A percentile compares a stretch with the other conserved stretches of the same genome.
Evolutionary conservation across 306 rosid species (phyloP).

Genomic region (Benincasa hispida): DNA sequence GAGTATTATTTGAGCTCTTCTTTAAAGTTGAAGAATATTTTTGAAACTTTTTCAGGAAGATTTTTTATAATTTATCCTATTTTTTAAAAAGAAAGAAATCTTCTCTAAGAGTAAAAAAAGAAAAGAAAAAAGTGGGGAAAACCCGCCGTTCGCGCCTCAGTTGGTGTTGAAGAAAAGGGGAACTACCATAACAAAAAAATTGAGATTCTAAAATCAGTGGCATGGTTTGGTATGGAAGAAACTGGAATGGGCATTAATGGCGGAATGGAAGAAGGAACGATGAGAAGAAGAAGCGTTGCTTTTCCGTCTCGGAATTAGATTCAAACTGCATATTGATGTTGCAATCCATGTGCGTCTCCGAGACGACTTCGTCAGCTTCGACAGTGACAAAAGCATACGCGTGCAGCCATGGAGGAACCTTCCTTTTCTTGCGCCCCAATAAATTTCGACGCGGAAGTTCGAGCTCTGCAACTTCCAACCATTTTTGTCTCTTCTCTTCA

Average conservation of each 20-base stretch:
- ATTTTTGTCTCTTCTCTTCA: background rate
- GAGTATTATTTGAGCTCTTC: too few species aligned
- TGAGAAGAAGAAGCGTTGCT: background rate
- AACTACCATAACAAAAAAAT: background rate
- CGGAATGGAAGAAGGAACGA: background rate
- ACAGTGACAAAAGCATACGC: background rate
- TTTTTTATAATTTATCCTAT: too few species aligned
- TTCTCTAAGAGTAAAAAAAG: too few species aligned
- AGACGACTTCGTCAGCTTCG: background rate
- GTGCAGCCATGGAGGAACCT: background rate
- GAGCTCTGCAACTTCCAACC: background rate
- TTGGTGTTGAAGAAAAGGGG: background rate
- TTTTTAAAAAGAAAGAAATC: too few species aligned
- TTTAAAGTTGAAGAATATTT: too few species aligned
- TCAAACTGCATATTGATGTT: background rate
- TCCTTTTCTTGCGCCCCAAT: background rate
- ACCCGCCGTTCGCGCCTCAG: background rate
- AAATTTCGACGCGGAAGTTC: slow-evolving; percentile 3
- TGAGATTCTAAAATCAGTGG: background rate
- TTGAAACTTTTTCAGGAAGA: too few species aligned
- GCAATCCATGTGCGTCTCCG: background rate
- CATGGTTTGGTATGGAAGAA: background rate
- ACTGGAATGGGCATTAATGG: background rate
- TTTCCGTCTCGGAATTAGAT: background rate
- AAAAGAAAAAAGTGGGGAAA: too few species aligned